These are phyloP conservation scores for Chalciporus chontae DNA, from an alignment of 768 basidiomycete species.

Conservation along the genomic window DNA sequence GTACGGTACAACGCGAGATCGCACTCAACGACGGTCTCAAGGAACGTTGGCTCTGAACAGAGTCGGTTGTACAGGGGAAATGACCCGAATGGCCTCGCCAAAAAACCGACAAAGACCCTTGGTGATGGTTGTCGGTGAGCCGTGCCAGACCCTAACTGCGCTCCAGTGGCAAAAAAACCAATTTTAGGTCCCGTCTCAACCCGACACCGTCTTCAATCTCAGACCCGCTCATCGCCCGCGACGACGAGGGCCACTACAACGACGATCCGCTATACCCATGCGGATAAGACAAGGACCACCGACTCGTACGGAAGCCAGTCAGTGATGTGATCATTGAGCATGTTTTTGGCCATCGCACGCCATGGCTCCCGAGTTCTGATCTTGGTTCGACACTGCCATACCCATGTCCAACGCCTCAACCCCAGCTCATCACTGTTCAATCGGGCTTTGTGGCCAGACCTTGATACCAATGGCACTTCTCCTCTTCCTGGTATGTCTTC, in stretches of 20 bases:
- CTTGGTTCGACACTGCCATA: background rate
- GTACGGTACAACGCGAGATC: constrained; percentile 24
- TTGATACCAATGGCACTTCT: constrained; percentile 1
- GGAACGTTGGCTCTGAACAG: background rate
- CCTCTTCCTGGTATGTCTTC: constrained; percentile 5
- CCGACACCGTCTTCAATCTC: background rate
- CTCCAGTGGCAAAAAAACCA: constrained; percentile 24
- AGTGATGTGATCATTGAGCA: background rate
- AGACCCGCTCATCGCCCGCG: constrained; percentile 1
- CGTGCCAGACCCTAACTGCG: constrained; percentile 28
- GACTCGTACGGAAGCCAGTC: background rate
- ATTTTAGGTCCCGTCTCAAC: constrained; percentile 15
- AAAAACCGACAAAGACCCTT: background rate
- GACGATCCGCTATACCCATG: background rate
- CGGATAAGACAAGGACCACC: background rate
- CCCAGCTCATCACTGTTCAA: background rate
- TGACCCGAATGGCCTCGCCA: background rate
- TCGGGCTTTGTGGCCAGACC: constrained; percentile 8
- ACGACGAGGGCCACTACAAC: background rate
- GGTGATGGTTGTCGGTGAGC: constrained; percentile 25
- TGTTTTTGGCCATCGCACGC: background rate
- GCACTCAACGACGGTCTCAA: background rate
- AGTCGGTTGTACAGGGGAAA: background rate
- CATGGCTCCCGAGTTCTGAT: background rate
- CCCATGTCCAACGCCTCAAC: background rate